Evolutionary conservation across 1,284 basidiomycete genomes (phyloP).

Genomic region (Lignosus rhinocerotis): DNA sequence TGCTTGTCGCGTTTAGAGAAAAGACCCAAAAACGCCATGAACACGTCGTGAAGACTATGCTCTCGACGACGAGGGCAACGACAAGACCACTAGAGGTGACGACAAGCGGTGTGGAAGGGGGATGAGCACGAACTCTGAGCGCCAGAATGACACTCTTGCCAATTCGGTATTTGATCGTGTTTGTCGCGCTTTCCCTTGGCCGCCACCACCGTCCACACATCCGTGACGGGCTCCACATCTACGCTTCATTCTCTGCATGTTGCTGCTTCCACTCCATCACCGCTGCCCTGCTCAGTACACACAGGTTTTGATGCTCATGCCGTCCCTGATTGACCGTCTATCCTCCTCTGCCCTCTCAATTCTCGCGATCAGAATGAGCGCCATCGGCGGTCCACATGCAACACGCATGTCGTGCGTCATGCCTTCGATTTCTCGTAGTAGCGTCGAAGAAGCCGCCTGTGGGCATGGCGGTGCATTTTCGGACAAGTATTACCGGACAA

Average conservation of each 20-base stretch:
- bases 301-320: background rate
- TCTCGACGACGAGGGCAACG: conserved; percentile 13
- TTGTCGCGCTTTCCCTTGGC: conserved; percentile 15
- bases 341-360: background rate
- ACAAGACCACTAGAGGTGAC: conserved; percentile 5
- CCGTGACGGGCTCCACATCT: background rate
- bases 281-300: background rate
- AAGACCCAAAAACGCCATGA: conserved; percentile 34
- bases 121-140: conserved; percentile 15
- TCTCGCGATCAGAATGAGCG: background rate
- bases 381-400: background rate
- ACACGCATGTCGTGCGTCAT: conserved; percentile 1
- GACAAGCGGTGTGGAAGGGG: conserved; percentile 15
- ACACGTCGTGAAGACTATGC: conserved; percentile 10
- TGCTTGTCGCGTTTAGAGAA: conserved; percentile 37
- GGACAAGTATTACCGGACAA: background rate
- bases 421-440: background rate
- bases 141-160: conserved; percentile 5
- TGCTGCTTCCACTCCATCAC: background rate
- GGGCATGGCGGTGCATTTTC: background rate
- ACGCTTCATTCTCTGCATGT: background rate
- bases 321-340: background rate
- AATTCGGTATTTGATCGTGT: conserved; percentile 19
- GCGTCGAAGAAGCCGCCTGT: background rate
- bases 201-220: background rate